Evolutionary conservation across 139 green algal genomes (phyloP).

Genomic region (Penium margaritaceum): DNA sequence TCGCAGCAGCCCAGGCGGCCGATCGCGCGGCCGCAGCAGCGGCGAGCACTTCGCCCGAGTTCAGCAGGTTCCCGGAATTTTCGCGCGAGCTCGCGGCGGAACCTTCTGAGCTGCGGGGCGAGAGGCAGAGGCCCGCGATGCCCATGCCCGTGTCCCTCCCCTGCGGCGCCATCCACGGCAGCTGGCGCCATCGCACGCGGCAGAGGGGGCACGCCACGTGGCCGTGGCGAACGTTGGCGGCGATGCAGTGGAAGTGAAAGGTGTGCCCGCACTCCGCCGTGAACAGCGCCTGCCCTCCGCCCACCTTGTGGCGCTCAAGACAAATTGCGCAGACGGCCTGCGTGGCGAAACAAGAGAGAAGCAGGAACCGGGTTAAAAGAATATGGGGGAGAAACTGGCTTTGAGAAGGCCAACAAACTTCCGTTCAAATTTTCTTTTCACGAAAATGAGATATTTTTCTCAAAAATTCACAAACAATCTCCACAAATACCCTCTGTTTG

Average conservation of each 20-base stretch:
- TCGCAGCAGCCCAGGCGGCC: background rate
- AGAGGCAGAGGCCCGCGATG: no score
- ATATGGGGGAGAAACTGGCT: no score
- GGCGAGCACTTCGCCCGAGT: background rate
- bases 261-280: conserved; percentile 37
- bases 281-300: conserved; percentile 21
- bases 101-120: no score
- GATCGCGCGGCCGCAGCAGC: background rate
- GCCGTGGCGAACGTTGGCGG: conserved; percentile 28
- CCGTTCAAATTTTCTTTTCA: no score
- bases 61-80: no score
- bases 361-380: no score
- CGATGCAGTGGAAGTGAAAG: conserved; percentile 45
- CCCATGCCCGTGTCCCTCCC: background rate
- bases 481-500: no score
- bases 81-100: no score
- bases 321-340: conserved; percentile 32
- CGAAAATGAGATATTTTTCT: no score
- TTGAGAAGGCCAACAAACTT: no score
- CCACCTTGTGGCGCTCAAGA: conserved; percentile 17
- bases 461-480: no score
- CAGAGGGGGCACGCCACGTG: conserved; percentile 32
- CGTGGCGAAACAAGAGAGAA: background rate
- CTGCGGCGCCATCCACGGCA: conserved; percentile 26
- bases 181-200: conserved; percentile 19